Evolutionary conservation across 192 early-diverging fungal species (phyloP).

Genomic region (Umbelopsis isabellina): DNA sequence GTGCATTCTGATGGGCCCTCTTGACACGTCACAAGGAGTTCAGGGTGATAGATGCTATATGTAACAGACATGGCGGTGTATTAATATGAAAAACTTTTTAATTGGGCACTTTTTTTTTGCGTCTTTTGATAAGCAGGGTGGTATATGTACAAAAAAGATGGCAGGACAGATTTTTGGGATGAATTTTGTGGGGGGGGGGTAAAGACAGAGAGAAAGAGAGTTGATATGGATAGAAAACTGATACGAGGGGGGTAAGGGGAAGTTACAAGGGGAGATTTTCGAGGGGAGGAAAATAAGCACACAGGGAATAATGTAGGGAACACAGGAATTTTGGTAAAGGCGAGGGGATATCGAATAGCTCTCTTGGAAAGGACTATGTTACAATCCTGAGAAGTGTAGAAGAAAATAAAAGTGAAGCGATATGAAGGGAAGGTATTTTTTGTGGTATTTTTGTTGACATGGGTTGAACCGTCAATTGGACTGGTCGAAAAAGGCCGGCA

Average conservation of each 20-base stretch:
- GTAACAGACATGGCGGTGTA: too few relatives aligned
- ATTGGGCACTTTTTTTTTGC: slow-evolving; percentile 2
- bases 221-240: neutral
- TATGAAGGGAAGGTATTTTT: too few relatives aligned
- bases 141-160: slow-evolving; percentile 18
- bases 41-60: too few relatives aligned
- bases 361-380: neutral
- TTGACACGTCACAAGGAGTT: too few relatives aligned
- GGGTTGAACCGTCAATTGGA: too few relatives aligned
- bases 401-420: too few relatives aligned
- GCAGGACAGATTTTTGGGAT: neutral
- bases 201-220: neutral
- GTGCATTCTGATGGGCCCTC: too few relatives aligned
- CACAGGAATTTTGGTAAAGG: neutral
- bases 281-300: slow-evolving; percentile 8
- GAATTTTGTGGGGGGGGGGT: neutral
- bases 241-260: neutral
- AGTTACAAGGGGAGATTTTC: neutral
- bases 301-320: slow-evolving; percentile 9
- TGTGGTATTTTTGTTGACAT: neutral
- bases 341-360: neutral
- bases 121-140: neutral
- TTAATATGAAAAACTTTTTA: neutral
- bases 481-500: neutral
- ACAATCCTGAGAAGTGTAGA: too few relatives aligned